These are phyloP conservation scores for Rhodotorula glutinis DNA, from an alignment of 1,284 basidiomycete genomes.

Conservation along the genomic window DNA sequence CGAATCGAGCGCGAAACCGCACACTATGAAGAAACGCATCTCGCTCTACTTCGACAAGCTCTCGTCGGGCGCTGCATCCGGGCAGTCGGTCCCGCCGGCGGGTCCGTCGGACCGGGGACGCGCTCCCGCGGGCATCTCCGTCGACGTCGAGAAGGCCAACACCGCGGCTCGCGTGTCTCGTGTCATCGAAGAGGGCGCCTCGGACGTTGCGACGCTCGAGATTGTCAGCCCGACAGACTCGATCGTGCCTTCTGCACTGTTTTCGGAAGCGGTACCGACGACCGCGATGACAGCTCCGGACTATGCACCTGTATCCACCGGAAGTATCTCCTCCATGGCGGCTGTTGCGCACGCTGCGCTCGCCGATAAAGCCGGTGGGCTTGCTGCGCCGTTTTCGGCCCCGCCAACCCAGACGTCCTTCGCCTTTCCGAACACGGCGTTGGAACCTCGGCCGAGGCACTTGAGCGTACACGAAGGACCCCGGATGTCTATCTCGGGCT, in stretches of 20 bases:
- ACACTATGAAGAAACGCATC: conserved; percentile 15
- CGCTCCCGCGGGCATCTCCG: neutral
- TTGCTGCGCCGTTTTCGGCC: neutral
- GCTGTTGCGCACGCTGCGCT: conserved; percentile 5
- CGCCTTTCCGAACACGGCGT: neutral
- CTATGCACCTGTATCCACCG: neutral
- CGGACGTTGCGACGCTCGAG: conserved; percentile 11
- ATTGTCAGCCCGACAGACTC: neutral
- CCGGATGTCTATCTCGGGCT: neutral
- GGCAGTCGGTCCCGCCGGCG: conserved; percentile 6
- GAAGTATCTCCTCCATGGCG: conserved; percentile 6
- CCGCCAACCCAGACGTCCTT: neutral
- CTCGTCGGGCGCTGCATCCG: neutral
- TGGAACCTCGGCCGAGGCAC: neutral
- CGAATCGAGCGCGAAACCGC: neutral
- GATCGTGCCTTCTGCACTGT: no score
- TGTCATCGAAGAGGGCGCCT: neutral
- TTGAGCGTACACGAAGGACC: neutral
- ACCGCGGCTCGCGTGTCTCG: no score
- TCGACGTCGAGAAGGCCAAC: conserved; percentile 18
- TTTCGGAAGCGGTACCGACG: neutral
- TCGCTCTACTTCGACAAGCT: conserved; percentile 15
- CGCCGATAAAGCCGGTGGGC: neutral
- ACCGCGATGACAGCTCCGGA: neutral
- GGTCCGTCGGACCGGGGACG: neutral